These are phyloP conservation scores for Cyberlindnera galapagoensis DNA, from an alignment of 805 yeast species.

Conservation along the genomic window DNA sequence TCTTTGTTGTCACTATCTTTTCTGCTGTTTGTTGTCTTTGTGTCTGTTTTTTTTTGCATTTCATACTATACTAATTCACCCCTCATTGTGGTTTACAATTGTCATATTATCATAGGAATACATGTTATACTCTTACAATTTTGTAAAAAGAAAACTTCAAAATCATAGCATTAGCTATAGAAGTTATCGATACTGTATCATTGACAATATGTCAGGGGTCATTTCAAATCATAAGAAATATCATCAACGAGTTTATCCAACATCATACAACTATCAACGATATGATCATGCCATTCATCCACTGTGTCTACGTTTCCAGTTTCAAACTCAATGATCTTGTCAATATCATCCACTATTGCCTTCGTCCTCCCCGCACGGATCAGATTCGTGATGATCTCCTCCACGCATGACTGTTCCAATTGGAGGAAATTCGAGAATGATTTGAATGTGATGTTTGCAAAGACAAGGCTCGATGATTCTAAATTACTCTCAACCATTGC, in stretches of 20 bases:
- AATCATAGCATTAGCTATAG: too few relatives aligned
- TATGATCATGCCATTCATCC: slow-evolving; percentile 20
- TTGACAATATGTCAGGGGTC: too few relatives aligned
- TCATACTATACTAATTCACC: slow-evolving; percentile 1
- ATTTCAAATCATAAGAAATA: slow-evolving; percentile 1
- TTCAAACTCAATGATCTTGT: slow-evolving; percentile 13
- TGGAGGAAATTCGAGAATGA: slow-evolving; percentile 11
- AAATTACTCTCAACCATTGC: slow-evolving; percentile 17
- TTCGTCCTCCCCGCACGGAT: slow-evolving; percentile 12
- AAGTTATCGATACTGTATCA: too few relatives aligned
- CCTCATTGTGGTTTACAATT: too few relatives aligned
- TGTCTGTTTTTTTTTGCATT: not conserved
- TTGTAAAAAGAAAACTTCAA: too few relatives aligned
- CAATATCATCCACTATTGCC: slow-evolving; percentile 22
- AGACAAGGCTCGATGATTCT: slow-evolving; percentile 10
- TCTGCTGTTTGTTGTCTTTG: not conserved
- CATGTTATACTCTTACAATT: not conserved
- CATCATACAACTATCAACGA: slow-evolving; percentile 15
- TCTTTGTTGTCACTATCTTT: not conserved
- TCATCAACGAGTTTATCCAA: slow-evolving; percentile 19
- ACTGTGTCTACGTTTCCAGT: slow-evolving; percentile 1
- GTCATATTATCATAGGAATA: not conserved
- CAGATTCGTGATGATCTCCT: slow-evolving; percentile 12
- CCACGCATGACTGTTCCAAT: slow-evolving; percentile 5
- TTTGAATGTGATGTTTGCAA: slow-evolving; percentile 11